These are phyloP conservation scores for Rhizopus stolonifer DNA, from an alignment of 371 early-diverging fungal genomes.

Conservation along the genomic window DNA sequence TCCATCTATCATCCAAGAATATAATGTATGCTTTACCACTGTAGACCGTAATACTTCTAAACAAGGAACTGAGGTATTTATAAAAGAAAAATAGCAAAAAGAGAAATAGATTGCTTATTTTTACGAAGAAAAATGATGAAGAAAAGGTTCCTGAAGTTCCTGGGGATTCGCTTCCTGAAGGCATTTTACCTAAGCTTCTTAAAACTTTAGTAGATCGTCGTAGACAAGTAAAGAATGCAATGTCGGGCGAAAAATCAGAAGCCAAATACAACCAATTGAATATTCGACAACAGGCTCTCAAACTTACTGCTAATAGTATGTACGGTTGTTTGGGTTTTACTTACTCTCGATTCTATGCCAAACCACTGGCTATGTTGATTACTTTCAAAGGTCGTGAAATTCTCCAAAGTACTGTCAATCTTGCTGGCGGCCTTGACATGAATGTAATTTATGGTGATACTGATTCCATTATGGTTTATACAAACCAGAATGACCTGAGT, in stretches of 20 bases:
- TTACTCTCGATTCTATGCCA: constrained; percentile 93
- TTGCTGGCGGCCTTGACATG: constrained; percentile 73
- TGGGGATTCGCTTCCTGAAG: constrained; percentile 55
- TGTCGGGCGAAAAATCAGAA: constrained; percentile 60
- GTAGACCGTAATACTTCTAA: constrained; percentile 43
- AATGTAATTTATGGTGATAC: constrained; percentile 99
- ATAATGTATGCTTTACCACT: constrained; percentile 99
- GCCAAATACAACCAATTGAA: constrained; percentile 49
- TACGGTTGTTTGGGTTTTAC: constrained; percentile 98
- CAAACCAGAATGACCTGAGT: constrained; percentile 61
- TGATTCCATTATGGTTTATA: constrained; percentile 99
- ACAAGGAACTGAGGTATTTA: constrained; percentile 11
- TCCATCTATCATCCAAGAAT: constrained; percentile 99
- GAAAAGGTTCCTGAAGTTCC: constrained; percentile 82
- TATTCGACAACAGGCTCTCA: constrained; percentile 94
- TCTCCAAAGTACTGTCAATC: constrained; percentile 84
- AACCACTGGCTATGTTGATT: constrained; percentile 93
- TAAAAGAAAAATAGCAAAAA: background rate
- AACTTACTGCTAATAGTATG: constrained; percentile 99
- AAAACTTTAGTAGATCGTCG: constrained; percentile 90
- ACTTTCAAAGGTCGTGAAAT: constrained; percentile 96
- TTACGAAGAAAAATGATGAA: constrained; percentile 26
- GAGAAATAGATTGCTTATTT: background rate
- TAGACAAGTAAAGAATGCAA: constrained; percentile 85
- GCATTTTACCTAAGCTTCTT: constrained; percentile 91